Base-by-base conservation (phyloP, 1,284 basidiomycete genomes). In the Mycena sp. region DNA sequence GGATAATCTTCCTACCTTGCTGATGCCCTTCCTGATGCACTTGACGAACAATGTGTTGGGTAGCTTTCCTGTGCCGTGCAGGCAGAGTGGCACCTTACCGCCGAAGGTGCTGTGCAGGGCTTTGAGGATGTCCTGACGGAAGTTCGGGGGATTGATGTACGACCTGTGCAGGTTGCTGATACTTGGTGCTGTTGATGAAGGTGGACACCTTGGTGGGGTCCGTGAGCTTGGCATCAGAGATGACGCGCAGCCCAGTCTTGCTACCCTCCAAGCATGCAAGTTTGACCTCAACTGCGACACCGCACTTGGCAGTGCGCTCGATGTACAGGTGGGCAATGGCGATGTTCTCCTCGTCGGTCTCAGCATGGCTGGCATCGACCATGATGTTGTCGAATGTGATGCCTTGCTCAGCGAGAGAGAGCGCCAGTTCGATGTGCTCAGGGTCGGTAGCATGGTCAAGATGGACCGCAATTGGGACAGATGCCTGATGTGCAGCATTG, bases 291-390 rank as follows among this genome's bases (percentile, higher is more conserved):
- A 85, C 80, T 1, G 80, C 78, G 32, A 85, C 73, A 5, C 81
- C 81, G 30, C 67, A 70, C 58, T 77, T 80, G 9, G 69, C 70
- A 4, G 81, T 81, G 9, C 82, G 80, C 48, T 82, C 78, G 11
- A 83, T 77, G 63, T 81, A 82, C 0, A 82, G 82, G 4, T 77
- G 75, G 3, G 82, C 80, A 37, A 84, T 74, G 2, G 73, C 72
- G 50, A 83, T 83, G 66, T 84, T 84, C 68, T 84, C 82, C 68
- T 84, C 81, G 63, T 84, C 82, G 0, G 79, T 82, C 81, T 84
- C 81, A 14, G 83, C 82, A 62, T 84, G 82, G 61, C 80, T 81
- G 9, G 82, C 82, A 69, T 84, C 82, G 3, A 83, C 81, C 82
- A 84, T 84, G 69, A 84, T 83, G 65, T 80, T 83, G 63, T 84